A percentile compares a stretch with the other conserved stretches of the same genome.
Conservation (phyloP, 2,329 filamentous ascomycete species). For the Ascochyta lentis region DNA sequence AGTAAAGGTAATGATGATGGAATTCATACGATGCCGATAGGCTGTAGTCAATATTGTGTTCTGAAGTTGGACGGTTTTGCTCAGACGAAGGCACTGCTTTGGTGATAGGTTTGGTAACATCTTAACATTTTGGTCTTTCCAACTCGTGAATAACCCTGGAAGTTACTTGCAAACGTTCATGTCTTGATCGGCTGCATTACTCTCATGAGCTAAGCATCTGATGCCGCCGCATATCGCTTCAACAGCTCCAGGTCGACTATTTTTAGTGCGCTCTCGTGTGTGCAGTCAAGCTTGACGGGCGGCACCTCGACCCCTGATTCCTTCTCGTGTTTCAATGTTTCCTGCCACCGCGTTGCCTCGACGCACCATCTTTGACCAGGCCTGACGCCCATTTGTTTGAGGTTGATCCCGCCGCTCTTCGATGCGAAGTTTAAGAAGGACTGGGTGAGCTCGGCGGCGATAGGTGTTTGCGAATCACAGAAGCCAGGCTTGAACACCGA, state of each 20-base stretch:
- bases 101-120: no score
- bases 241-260: constrained; percentile 15
- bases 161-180: background rate
- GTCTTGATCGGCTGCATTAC: background rate
- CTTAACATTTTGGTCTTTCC: no score
- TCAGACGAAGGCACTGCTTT: no score
- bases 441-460: constrained; percentile 18
- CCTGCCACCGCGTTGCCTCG: constrained; percentile 17
- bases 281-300: constrained; percentile 17
- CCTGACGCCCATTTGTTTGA: constrained; percentile 20
- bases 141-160: no score
- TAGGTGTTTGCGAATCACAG: constrained; percentile 19
- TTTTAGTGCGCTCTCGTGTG: constrained; percentile 18
- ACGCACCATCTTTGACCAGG: constrained; percentile 23
- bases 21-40: no score
- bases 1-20: no score
- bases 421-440: constrained; percentile 21
- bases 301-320: constrained; percentile 15
- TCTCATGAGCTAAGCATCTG: background rate
- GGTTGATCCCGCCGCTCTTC: constrained; percentile 17
- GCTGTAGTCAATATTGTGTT: no score
- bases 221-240: constrained; percentile 17
- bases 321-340: constrained; percentile 13
- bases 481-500: constrained; percentile 20
- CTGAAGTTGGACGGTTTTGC: no score